Base-by-base conservation (phyloP, 805 yeast species). In the Pichia deserticola region DNA sequence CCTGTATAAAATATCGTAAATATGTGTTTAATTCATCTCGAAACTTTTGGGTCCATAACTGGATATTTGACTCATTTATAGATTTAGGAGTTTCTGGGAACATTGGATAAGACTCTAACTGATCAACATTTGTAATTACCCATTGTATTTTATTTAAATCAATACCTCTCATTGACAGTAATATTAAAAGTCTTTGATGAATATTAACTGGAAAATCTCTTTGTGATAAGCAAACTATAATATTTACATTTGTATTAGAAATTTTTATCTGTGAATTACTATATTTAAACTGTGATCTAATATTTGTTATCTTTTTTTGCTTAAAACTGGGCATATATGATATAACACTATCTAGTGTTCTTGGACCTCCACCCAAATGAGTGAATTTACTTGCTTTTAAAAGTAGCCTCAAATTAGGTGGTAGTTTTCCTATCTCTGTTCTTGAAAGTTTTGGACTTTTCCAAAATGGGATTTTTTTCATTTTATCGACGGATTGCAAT, bases 111-210 rank as follows among this genome's bases (percentile, higher is more conserved):
- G 9, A 33, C 5, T 45, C 49, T 13, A 47, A n/a, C n/a, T 44
- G 42, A 40, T 48, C 51, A 7, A 27, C 40, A 36, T 44, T 35
- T n/a, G 52, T 50, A 13, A 50, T 45, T 9, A 50, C 42, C 52
- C 52, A 50, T 7, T 50, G 49, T 5, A 50, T 34, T 29, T 41
- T 34, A 9, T 38, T 28, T 7, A 40, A 34, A 15, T 45, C 33
- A 12, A 50, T 33, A 10, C 47, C 49, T 15, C 42, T 41, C 15
- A 33, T 25, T 11, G 40, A 4, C 3, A 50, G 29, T 6, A 45
- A 25, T 7, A 42, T 11, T 6, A 50, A 11, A 5, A 46, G 30
- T 36, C 52, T 36, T 32, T 42, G 47, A 33, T 50, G 49, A 0
- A 50, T 28, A 38, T 33, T 29, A 8, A 50, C 9, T 5, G 52